Percentiles rank a stretch among this genome's conserved stretches.
These are phyloP conservation scores for Botrytis medusae DNA, from an alignment of 2,329 filamentous ascomycete species.

Conservation along the genomic window DNA sequence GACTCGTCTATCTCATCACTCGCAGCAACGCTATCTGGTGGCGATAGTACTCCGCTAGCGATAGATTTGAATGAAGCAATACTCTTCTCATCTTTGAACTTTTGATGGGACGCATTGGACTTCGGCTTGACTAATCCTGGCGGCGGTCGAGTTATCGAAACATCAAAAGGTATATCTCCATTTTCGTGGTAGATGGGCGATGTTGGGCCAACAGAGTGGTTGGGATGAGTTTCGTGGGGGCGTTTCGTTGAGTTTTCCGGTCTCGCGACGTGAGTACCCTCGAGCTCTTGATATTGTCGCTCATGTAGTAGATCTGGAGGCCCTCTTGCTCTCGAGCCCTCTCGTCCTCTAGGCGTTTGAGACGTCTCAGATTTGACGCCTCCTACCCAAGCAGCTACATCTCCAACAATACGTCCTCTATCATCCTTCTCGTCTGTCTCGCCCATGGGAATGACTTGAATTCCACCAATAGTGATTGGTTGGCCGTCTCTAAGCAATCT, in stretches of 20 bases:
- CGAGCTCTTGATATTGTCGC: conserved; percentile 1
- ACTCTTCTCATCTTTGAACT: conserved; percentile 11
- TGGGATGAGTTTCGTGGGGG: not conserved
- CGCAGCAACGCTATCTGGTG: conserved; percentile 6
- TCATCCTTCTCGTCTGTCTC: conserved; percentile 1
- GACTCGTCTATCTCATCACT: conserved; percentile 16
- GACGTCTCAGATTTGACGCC: conserved; percentile 11
- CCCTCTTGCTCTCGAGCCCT: conserved; percentile 4
- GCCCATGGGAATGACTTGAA: conserved; percentile 88
- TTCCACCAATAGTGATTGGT: conserved; percentile 85
- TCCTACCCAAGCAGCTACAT: conserved; percentile 19
- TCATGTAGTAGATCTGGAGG: conserved; percentile 7
- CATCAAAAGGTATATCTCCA: not conserved
- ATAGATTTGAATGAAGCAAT: conserved; percentile 19
- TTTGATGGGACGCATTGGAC: conserved; percentile 15
- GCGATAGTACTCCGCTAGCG: conserved; percentile 8
- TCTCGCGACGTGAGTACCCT: not conserved
- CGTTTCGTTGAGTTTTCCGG: not conserved
- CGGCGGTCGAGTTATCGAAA: conserved; percentile 4
- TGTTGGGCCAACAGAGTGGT: not conserved
- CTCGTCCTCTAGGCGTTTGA: not conserved
- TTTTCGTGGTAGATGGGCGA: conserved; percentile 1
- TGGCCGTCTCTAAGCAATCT: conserved; percentile 79
- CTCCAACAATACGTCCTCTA: not conserved
- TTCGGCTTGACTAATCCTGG: conserved; percentile 9